Base-by-base conservation (phyloP, 2,329 filamentous ascomycete species). In the Alternaria dauci region DNA sequence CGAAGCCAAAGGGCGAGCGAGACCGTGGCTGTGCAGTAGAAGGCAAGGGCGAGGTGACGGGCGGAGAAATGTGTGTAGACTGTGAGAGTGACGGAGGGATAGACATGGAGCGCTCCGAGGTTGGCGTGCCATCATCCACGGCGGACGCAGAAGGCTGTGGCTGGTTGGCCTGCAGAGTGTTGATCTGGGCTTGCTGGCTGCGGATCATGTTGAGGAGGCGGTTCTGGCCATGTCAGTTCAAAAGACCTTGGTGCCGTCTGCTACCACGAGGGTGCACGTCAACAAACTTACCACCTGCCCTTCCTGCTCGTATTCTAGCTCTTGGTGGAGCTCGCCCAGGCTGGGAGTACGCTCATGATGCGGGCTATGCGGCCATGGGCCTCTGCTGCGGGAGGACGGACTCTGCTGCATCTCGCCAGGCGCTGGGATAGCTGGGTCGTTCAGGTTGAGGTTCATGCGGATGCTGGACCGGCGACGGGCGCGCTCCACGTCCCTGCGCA, bases 261-360 rank as follows among this genome's bases (percentile, higher is more conserved):
- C 28, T 30, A 11, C 4, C 9, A 30, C 28, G 9, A 30, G 28
- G 11, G 5, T 30, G 1, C 7, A 30, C 11, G 28, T 30, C 28
- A 8, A 11, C 9, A 6, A 18, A 79, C 86, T 52, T 81, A 90
- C 88, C 65, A 93, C 91, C 78, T 93, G 90, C 25, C 88, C 89
- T 73, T 93, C 91, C 75, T 93, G 90, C 79, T 93, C 91, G 54
- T 88, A 90, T 76, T 93, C 91, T 2, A 93, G 83, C 78, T 93
- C 89, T 74, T 93, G 91, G 68, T 93, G 90, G 42, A 93, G 85
- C 77, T 93, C 90, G 18, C 91, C 91, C 63, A 93, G 78, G 73
- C 90, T 93, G 2, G 90, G 90, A 0, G 89, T 81, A 50, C 91
- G 84, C 66, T 87, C 86, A 71, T 91, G 89, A 67, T 87, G 85